Evolutionary conservation across 352 stramenopile species (phyloP), one percentile per base, ranked within the genome.

Genomic region (Pythium monospermum): DNA sequence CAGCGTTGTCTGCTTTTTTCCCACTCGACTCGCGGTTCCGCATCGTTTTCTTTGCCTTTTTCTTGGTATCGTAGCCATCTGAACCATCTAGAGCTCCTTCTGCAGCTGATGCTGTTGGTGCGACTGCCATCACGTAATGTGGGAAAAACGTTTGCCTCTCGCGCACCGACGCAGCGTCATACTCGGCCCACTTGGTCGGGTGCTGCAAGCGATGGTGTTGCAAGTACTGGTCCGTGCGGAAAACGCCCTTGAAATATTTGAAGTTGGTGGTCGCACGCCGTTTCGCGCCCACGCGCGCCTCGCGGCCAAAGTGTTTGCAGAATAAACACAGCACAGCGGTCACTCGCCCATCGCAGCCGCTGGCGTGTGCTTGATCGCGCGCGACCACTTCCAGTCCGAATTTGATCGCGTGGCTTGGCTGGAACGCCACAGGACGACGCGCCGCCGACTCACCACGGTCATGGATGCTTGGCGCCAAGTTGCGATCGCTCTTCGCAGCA

Each of bases 221-320:
- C 55, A 80, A 33, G 62, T 85, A 87, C 64, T 85, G 76, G 57
- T 87, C 73, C 30, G 76, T 85, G 43, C 76, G 69, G 53, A 85
- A 87, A 6, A 65, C 66, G 35, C 66, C 64, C 23, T 76, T 76
- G 46, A 85, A 87, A 55, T 81, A 85, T 50, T 85, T 84, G 59
- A 83, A 50, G 44, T 84, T 87, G 49, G 67, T 72, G 16, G 70
- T 85, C 22, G 64, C 71, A 25, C 68, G 66, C 10, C 74, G 73
- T 59, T 85, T 75, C n/a, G 66, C 66, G 23, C 76, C 68, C 4
- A 61, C 51, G n/a, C 64, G 64, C 56, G 78, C 61, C 36, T 87
- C 74, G 31, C 76, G 76, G 0, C 76, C 76, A 45, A 84, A 82
- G 44, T 83, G 65, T 39, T 79, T 76, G 56, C 73, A 87, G 52